Percentiles rank a stretch among this genome's conserved stretches.
Conservation (phyloP, 192 early-diverging fungal species). For the Backusella luteola region DNA sequence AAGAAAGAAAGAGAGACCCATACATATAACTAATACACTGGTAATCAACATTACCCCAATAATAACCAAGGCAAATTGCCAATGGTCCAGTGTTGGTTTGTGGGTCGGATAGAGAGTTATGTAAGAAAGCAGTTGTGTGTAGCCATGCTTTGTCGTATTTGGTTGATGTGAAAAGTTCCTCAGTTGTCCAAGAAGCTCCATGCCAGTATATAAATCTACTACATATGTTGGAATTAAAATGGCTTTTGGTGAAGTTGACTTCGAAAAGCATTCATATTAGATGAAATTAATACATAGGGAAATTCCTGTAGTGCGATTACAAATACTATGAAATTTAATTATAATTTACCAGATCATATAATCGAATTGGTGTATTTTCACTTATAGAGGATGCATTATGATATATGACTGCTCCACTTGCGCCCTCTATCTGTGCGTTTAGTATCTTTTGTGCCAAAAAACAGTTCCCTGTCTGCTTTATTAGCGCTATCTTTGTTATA, state of each 20-base stretch:
- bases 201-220: neutral
- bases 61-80: slow-evolving; percentile 23
- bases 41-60: slow-evolving; percentile 9
- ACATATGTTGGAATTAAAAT: slow-evolving; percentile 8
- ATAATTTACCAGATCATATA: neutral
- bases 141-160: neutral
- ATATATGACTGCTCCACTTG: slow-evolving; percentile 21
- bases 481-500: slow-evolving; percentile 11
- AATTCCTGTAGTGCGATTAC: neutral
- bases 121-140: neutral
- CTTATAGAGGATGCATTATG: slow-evolving; percentile 7
- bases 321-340: neutral
- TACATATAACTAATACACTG: slow-evolving; percentile 2
- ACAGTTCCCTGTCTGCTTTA: slow-evolving; percentile 13
- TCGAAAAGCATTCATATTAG: neutral
- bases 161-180: neutral
- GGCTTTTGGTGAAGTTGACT: neutral
- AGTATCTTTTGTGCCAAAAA: slow-evolving; percentile 16
- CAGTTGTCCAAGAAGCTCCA: neutral
- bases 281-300: neutral
- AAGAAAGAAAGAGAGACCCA: neutral
- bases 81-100: slow-evolving; percentile 3
- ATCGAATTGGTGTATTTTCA: neutral
- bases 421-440: slow-evolving; percentile 21
- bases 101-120: neutral